These are phyloP conservation scores for Naganishia sp. DNA, from an alignment of 1,284 basidiomycete species.

Conservation along the genomic window DNA sequence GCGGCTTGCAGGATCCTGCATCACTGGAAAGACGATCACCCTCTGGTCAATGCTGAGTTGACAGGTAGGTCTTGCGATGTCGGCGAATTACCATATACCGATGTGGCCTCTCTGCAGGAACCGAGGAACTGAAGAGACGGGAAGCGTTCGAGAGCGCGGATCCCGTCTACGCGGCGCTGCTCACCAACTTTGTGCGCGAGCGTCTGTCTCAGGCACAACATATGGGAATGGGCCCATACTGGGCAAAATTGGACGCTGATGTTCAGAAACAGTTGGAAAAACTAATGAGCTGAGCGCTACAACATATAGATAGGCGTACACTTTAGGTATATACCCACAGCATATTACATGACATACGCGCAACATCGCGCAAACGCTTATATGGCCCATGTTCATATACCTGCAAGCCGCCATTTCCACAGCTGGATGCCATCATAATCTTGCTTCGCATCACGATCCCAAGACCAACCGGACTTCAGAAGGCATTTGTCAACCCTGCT, in stretches of 20 bases:
- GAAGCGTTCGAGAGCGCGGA: conserved; percentile 45
- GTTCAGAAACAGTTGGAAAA: conserved; percentile 48
- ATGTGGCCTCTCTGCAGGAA: conserved; percentile 7
- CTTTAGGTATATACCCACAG: background rate
- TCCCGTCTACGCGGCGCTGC: conserved; percentile 45
- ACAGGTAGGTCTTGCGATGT: conserved; percentile 36
- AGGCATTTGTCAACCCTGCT: conserved; percentile 66
- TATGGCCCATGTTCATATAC: background rate
- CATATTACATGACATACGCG: background rate
- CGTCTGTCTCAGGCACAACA: conserved; percentile 43
- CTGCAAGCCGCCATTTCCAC: conserved; percentile 41
- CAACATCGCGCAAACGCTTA: background rate
- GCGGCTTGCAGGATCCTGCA: conserved; percentile 37
- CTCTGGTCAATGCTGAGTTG: conserved; percentile 43
- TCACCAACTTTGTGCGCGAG: conserved; percentile 47
- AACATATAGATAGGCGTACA: background rate
- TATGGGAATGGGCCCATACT: conserved; percentile 49
- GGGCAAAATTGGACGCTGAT: conserved; percentile 52
- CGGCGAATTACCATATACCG: background rate
- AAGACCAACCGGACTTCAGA: conserved; percentile 58
- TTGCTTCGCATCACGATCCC: conserved; percentile 36
- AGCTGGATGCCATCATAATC: conserved; percentile 53
- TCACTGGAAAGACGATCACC: conserved; percentile 41
- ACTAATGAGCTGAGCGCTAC: conserved; percentile 39
- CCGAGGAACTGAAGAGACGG: conserved; percentile 38